These are phyloP conservation scores for Ceratobasidium sp. DNA, from an alignment of 1,284 basidiomycete species.

Conservation along the genomic window DNA sequence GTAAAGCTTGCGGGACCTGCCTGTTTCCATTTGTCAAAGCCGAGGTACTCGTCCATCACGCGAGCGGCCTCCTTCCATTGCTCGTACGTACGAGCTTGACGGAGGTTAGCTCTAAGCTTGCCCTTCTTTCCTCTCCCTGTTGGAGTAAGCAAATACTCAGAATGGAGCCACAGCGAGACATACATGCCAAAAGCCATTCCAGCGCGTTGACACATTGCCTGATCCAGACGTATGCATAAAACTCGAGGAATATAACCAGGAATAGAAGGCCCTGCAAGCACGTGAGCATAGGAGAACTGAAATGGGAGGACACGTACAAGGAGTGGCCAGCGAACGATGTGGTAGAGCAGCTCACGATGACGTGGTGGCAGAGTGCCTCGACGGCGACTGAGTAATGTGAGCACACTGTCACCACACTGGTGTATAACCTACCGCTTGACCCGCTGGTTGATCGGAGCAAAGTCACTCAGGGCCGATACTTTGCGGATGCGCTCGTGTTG, in stretches of 20 bases:
- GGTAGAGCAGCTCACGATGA: slow-evolving; percentile 76
- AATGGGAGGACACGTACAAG: slow-evolving; percentile 62
- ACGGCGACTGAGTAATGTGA: slow-evolving; percentile 34
- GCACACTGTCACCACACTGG: slow-evolving; percentile 34
- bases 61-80: slow-evolving; percentile 69
- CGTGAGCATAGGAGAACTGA: background rate
- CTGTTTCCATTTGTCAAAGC: slow-evolving; percentile 89
- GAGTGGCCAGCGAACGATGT: slow-evolving; percentile 87
- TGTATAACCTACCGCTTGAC: slow-evolving; percentile 65
- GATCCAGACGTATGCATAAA: slow-evolving; percentile 82
- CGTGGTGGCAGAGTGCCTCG: slow-evolving; percentile 20
- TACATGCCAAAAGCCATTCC: slow-evolving; percentile 89
- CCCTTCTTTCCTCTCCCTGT: slow-evolving; percentile 87
- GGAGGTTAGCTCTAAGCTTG: slow-evolving; percentile 72
- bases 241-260: slow-evolving; percentile 84
- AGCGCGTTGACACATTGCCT: slow-evolving; percentile 93
- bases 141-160: background rate
- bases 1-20: slow-evolving; percentile 45
- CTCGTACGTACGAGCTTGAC: slow-evolving; percentile 75
- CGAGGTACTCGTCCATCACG: slow-evolving; percentile 80
- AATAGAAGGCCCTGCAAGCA: slow-evolving; percentile 75
- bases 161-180: slow-evolving; percentile 47
- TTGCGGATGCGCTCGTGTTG: slow-evolving; percentile 63
- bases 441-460: slow-evolving; percentile 87
- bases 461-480: slow-evolving; percentile 89